Conservation (phyloP, 257 asterid genomes). For the Solanum pinnatisectum region DNA sequence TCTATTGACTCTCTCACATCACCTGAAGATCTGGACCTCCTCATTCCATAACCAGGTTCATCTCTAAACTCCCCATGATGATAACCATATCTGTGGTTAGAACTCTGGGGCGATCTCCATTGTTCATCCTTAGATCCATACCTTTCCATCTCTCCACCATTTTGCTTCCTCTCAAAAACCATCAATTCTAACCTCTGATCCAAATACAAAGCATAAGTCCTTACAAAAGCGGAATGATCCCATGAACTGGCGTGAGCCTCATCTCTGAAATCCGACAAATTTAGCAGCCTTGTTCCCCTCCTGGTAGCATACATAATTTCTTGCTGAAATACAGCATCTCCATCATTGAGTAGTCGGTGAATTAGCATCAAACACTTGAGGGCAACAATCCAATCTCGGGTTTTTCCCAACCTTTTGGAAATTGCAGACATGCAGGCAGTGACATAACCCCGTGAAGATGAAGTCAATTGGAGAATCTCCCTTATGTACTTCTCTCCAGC, state of each 20-base stretch:
- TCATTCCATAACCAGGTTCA: constrained; percentile 37
- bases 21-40: constrained; percentile 46
- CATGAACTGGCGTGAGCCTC: constrained; percentile 66
- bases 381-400: constrained; percentile 65
- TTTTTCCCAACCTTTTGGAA: constrained; percentile 40
- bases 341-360: constrained; percentile 46
- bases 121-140: constrained; percentile 33
- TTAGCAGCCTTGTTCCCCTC: constrained; percentile 48
- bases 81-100: constrained; percentile 28
- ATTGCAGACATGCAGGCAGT: constrained; percentile 36
- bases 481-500: constrained; percentile 51
- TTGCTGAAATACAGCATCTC: constrained; percentile 38
- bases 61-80: constrained; percentile 28
- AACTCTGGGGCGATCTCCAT: constrained; percentile 33
- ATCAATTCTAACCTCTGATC: constrained; percentile 59
- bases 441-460: constrained; percentile 42
- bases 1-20: constrained; percentile 35
- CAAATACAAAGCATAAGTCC: constrained; percentile 56
- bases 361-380: constrained; percentile 47
- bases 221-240: constrained; percentile 63
- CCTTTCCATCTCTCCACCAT: constrained; percentile 21
- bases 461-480: constrained; percentile 43
- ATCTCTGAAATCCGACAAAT: constrained; percentile 50
- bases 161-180: constrained; percentile 37
- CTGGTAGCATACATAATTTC: constrained; percentile 50